Evolutionary conservation across 306 rosid genomes (phyloP).

Genomic region (Begonia loranthoides): DNA sequence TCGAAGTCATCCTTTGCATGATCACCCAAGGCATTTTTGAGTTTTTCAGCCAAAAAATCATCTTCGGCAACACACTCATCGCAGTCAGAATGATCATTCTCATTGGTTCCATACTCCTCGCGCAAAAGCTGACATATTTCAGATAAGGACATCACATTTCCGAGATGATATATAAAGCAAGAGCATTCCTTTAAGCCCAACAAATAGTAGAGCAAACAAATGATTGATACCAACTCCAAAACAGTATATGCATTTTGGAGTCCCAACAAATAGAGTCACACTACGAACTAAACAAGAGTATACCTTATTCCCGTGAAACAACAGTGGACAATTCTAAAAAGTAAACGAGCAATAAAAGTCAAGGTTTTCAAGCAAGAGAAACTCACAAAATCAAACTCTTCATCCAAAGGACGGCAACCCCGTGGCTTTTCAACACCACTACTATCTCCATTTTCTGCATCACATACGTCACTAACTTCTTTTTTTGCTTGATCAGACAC

Average conservation of each 20-base stretch:
- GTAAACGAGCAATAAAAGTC: too few relatives aligned
- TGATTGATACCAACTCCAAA: too few relatives aligned
- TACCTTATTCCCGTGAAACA: too few relatives aligned
- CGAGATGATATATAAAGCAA: too few relatives aligned
- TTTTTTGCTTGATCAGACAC: slow-evolving; percentile 5
- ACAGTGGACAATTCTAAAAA: too few relatives aligned
- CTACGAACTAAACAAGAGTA: too few relatives aligned
- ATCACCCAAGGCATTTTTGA: slow-evolving; percentile 30
- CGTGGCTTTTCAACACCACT: slow-evolving; percentile 29
- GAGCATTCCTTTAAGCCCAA: too few relatives aligned
- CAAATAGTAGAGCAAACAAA: too few relatives aligned
- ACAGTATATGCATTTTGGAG: too few relatives aligned
- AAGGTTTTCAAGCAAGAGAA: background rate
- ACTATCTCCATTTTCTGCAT: slow-evolving; percentile 7
- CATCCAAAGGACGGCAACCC: slow-evolving; percentile 52
- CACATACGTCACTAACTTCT: background rate
- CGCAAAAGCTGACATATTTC: slow-evolving; percentile 31
- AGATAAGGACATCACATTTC: too few relatives aligned
- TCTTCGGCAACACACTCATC: slow-evolving; percentile 38
- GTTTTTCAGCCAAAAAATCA: slow-evolving; percentile 59
- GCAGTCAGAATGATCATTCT: slow-evolving; percentile 10
- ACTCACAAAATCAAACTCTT: slow-evolving; percentile 76
- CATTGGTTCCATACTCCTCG: slow-evolving; percentile 47
- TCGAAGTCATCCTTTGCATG: slow-evolving; percentile 30
- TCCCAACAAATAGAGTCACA: too few relatives aligned